Conservation (phyloP, 2,329 filamentous ascomycete species). For the Escovopsis sp. region DNA sequence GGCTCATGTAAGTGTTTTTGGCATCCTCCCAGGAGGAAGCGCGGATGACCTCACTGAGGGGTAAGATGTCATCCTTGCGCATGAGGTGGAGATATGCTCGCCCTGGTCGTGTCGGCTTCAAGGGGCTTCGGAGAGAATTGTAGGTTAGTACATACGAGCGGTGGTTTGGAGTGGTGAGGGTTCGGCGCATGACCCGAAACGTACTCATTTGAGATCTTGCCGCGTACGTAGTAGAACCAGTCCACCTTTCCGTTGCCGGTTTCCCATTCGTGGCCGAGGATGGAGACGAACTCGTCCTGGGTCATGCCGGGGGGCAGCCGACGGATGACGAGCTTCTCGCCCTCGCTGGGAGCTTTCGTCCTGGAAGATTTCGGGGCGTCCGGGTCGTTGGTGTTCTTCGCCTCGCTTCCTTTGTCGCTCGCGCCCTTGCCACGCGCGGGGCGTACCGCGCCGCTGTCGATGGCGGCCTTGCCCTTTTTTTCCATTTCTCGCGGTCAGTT, state of each 20-base stretch:
- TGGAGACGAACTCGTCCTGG: constrained; percentile 56
- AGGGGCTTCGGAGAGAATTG: constrained; percentile 37
- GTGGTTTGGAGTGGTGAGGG: not conserved
- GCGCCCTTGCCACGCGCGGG: constrained; percentile 13
- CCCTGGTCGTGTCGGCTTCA: constrained; percentile 69
- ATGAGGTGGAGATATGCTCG: constrained; percentile 72
- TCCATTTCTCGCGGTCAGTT: constrained; percentile 2
- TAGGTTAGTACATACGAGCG: constrained; percentile 6
- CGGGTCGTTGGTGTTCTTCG: constrained; percentile 13
- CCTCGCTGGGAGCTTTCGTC: constrained; percentile 25
- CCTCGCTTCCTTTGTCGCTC: constrained; percentile 15
- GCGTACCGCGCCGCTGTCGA: constrained; percentile 9
- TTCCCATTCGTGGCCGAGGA: constrained; percentile 70
- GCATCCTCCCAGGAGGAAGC: constrained; percentile 64
- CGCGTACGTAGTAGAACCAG: constrained; percentile 53
- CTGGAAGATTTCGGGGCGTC: constrained; percentile 17
- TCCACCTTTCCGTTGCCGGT: constrained; percentile 68
- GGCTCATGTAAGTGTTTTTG: constrained; percentile 56
- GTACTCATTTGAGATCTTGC: constrained; percentile 74
- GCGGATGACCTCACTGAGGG: constrained; percentile 57
- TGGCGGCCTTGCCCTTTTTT: constrained; percentile 6
- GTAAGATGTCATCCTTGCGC: constrained; percentile 51
- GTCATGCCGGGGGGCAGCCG: constrained; percentile 78
- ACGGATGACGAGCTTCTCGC: constrained; percentile 73
- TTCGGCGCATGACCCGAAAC: constrained; percentile 14